Evolutionary conservation across 768 basidiomycete species (phyloP).

Genomic region (Tulasnella calospora): DNA sequence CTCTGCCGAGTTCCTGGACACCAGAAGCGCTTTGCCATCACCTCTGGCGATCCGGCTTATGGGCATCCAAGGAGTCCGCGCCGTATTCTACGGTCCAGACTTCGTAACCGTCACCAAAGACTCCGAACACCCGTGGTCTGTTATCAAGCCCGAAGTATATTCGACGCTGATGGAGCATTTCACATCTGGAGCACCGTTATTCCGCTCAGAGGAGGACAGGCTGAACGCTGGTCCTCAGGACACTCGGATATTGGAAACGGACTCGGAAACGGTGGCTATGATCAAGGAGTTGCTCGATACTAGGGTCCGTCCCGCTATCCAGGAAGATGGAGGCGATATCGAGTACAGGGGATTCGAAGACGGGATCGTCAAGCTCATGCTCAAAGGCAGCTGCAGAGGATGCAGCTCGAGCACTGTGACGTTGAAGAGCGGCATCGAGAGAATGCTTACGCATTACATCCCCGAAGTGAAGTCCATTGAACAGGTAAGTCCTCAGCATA

Average conservation of each 20-base stretch:
- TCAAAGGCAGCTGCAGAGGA: constrained; percentile 96
- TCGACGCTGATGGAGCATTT: constrained; percentile 96
- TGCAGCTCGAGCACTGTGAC: constrained; percentile 93
- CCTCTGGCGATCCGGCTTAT: constrained; percentile 93
- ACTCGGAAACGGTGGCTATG: constrained; percentile 97
- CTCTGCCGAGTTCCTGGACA: constrained; percentile 91
- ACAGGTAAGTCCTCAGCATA: constrained; percentile 50
- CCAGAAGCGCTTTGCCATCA: constrained; percentile 76
- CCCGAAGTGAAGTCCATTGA: constrained; percentile 91
- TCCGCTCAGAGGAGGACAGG: constrained; percentile 73
- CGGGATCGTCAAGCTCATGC: constrained; percentile 77
- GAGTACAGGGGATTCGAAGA: constrained; percentile 91
- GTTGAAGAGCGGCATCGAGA: constrained; percentile 91
- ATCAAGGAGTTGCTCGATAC: constrained; percentile 97
- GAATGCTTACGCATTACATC: constrained; percentile 99
- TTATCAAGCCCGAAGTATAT: constrained; percentile 95
- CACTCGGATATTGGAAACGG: constrained; percentile 86
- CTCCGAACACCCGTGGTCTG: constrained; percentile 75
- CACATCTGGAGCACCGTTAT: constrained; percentile 81
- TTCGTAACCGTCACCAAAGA: constrained; percentile 96
- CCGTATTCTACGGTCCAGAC: constrained; percentile 94
- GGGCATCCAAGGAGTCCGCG: constrained; percentile 86
- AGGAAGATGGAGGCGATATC: constrained; percentile 98
- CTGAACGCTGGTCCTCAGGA: constrained; percentile 87
- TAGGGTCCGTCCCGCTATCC: constrained; percentile 89